Percentiles rank a stretch among this genome's conserved stretches.
These are phyloP conservation scores for Trichoderma aggressivum DNA, from an alignment of 2,329 filamentous ascomycete genomes.

Conservation along the genomic window DNA sequence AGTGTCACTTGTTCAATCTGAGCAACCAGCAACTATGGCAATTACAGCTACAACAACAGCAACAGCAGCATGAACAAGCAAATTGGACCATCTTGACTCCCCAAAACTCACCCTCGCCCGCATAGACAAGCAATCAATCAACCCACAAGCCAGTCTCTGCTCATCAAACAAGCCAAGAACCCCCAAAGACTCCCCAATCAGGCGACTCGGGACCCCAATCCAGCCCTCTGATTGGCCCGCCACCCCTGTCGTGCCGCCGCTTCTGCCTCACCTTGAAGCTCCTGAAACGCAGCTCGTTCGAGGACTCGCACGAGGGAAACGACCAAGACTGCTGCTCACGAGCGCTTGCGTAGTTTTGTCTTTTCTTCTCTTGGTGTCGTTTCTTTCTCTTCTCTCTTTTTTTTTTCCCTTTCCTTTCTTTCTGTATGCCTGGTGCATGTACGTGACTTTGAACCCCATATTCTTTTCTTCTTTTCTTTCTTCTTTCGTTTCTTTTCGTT, in stretches of 20 bases:
- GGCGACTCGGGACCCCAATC: slow-evolving; percentile 15
- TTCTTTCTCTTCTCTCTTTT: background rate
- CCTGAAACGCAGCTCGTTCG: slow-evolving; percentile 18
- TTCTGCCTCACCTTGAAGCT: slow-evolving; percentile 17
- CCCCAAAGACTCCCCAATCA: slow-evolving; percentile 17
- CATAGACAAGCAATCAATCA: background rate
- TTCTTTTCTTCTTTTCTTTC: background rate
- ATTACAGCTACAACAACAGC: background rate
- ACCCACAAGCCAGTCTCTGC: background rate
- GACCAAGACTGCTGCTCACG: background rate
- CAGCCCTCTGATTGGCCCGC: slow-evolving; percentile 13
- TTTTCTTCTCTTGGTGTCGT: background rate
- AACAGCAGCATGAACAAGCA: background rate
- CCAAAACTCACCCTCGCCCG: background rate
- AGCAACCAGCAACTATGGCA: background rate
- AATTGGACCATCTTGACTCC: background rate
- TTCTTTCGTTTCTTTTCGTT: background rate
- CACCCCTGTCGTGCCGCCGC: background rate
- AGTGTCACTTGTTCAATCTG: background rate
- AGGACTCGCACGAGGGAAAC: background rate
- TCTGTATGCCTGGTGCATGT: slow-evolving; percentile 2
- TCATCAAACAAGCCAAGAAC: background rate
- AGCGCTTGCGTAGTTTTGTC: background rate
- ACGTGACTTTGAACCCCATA: background rate
- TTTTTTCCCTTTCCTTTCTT: background rate